Conservation (phyloP, 306 rosid species). For the Ziziphus jujuba region DNA sequence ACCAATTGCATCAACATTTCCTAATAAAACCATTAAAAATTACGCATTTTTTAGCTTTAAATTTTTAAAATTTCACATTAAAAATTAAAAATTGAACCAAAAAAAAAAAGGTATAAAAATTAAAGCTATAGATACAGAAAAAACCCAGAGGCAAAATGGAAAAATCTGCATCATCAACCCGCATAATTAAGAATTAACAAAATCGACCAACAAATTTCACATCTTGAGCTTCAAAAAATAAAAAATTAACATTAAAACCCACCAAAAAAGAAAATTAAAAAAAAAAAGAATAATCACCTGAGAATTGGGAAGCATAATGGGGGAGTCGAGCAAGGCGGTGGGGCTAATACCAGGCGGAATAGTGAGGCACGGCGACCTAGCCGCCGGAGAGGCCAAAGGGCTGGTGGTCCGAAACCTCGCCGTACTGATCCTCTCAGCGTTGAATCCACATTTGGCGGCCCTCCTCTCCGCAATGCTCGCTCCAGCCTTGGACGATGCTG, state of each 20-base stretch:
- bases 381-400: conserved; percentile 34
- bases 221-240: not conserved
- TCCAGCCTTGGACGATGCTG: not conserved
- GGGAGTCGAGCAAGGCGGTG: conserved; percentile 70
- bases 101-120: not conserved
- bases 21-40: too few species aligned
- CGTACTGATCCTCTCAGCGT: conserved; percentile 53
- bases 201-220: not conserved
- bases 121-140: not conserved
- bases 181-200: not conserved
- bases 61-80: too few species aligned
- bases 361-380: conserved; percentile 52
- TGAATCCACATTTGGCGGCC: conserved; percentile 56
- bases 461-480: conserved; percentile 61
- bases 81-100: too few species aligned
- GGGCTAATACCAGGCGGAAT: conserved; percentile 76
- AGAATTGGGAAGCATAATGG: conserved; percentile 69
- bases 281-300: conserved; percentile 32
- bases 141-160: too few species aligned
- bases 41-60: too few species aligned
- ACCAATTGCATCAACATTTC: too few species aligned
- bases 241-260: not conserved
- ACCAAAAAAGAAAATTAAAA: not conserved
- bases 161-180: too few species aligned
- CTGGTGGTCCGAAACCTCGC: conserved; percentile 33